Evolutionary conservation across 2,329 filamentous ascomycete genomes (phyloP).

Genomic region (Pseudocercospora vitis): DNA sequence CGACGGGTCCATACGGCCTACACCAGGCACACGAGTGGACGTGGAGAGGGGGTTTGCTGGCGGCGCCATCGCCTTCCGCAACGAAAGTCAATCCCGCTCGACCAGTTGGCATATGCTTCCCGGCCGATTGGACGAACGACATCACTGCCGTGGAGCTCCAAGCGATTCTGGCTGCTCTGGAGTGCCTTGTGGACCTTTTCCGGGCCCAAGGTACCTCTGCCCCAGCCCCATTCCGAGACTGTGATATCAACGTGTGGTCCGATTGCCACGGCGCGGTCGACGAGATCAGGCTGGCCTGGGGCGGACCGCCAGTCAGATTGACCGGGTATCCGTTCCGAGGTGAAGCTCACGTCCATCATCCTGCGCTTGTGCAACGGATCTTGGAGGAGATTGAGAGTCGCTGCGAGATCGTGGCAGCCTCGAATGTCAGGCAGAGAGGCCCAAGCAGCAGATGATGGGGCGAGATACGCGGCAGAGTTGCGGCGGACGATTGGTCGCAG

Average conservation of each 20-base stretch:
- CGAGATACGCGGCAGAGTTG: constrained; percentile 2
- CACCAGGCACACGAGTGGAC: not conserved
- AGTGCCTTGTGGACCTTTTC: not conserved
- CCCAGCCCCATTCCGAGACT: not conserved
- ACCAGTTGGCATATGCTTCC: constrained; percentile 1
- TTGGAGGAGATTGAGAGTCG: constrained; percentile 5
- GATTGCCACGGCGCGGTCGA: constrained; percentile 6
- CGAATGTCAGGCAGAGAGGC: constrained; percentile 5
- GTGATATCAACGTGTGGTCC: constrained; percentile 7
- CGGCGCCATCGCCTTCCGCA: not conserved
- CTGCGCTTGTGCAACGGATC: not conserved
- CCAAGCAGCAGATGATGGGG: constrained; percentile 7
- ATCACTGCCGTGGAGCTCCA: not conserved
- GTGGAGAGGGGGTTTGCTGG: not conserved
- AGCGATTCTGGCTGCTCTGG: not conserved
- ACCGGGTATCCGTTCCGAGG: not conserved
- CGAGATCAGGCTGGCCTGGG: constrained; percentile 9
- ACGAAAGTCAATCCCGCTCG: not conserved
- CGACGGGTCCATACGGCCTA: not conserved
- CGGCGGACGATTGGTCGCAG: not conserved
- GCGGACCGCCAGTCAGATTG: not conserved
- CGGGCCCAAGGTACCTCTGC: not conserved
- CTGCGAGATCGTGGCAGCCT: constrained; percentile 8
- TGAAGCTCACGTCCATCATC: not conserved
- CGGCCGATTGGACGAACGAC: not conserved